Base-by-base conservation (phyloP, 2,329 filamentous ascomycete genomes). In the Venturia effusa region DNA sequence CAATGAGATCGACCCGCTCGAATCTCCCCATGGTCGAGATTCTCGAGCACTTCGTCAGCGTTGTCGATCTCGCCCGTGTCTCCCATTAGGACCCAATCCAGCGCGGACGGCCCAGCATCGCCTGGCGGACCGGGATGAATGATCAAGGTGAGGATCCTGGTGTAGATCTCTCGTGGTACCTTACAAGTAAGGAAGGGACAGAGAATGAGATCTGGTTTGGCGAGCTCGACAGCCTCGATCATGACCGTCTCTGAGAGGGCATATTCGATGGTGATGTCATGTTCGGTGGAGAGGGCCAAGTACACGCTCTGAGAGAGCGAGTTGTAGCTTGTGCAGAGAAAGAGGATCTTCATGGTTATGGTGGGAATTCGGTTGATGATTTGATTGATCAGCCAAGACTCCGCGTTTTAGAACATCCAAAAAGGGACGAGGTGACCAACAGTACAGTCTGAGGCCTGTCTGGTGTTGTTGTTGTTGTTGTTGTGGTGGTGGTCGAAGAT, bases 251-350 rank as follows among this genome's bases (percentile, higher is more conserved):
- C 62, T 4, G 37, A 57, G 32, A 64, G 45, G 13, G 69, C 76
- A 70, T 75, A 78, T 65, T 78, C 76, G 64, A 78, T 71, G 4
- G 74, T 74, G 64, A 78, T 70, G 30, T 74, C 69, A 64, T 78
- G 76, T 10, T 70, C 69, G 41, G 70, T 67, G 1, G 72, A 73
- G 22, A 78, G 67, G 4, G 70, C 71, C 24, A 78, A 69, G 64
- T 72, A 75, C 10, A 77, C 69, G 27, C 74, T 71, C 66, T 78
- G 76, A 6, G 76, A 78, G 6, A 78, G 70, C 11, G 76, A 78
- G 64, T 78, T 78, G 69, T 78, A 75, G n/a, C 76, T 76, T 5
- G 76, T 78, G 66, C 76, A 78, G n/a, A 78, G 69, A 65, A 78
- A 77, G 62, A 78, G 74, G 51, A 78, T 76, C 68, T 72, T 74